Percentiles rank a stretch among this genome's conserved stretches.
Conservation (phyloP, 345 rosid genomes). For the Psidium friedrichsthalianum region DNA sequence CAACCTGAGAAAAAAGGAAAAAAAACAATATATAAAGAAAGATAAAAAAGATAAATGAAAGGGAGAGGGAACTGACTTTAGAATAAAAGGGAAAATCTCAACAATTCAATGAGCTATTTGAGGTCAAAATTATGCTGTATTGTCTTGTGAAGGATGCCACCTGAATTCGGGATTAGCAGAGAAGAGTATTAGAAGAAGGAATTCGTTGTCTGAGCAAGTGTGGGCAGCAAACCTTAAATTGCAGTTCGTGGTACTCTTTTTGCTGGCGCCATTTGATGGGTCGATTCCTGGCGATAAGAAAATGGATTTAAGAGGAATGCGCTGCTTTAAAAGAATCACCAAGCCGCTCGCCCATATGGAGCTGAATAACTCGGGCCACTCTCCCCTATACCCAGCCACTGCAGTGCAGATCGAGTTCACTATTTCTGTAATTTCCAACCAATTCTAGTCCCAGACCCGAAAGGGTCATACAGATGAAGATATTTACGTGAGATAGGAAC, state of each 20-base stretch:
- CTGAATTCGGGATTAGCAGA: slow-evolving; percentile 94
- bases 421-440: background rate
- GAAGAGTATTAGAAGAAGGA: slow-evolving; percentile 95
- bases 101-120: background rate
- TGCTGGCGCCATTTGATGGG: background rate
- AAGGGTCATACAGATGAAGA: background rate
- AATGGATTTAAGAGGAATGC: background rate
- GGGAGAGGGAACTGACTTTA: background rate
- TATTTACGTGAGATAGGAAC: background rate
- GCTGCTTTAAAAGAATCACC: background rate
- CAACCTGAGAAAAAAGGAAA: background rate
- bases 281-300: background rate
- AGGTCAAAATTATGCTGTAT: background rate
- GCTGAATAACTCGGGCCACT: background rate
- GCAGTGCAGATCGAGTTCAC: background rate
- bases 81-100: background rate
- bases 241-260: background rate
- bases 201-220: slow-evolving; percentile 65
- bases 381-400: background rate
- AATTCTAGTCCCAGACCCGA: background rate
- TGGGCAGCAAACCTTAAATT: slow-evolving; percentile 24
- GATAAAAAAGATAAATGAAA: background rate
- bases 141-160: slow-evolving; percentile 66
- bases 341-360: background rate
- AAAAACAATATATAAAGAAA: background rate